These are phyloP conservation scores for Fusarium continuum DNA, from an alignment of 2,329 filamentous ascomycete genomes.

Conservation along the genomic window DNA sequence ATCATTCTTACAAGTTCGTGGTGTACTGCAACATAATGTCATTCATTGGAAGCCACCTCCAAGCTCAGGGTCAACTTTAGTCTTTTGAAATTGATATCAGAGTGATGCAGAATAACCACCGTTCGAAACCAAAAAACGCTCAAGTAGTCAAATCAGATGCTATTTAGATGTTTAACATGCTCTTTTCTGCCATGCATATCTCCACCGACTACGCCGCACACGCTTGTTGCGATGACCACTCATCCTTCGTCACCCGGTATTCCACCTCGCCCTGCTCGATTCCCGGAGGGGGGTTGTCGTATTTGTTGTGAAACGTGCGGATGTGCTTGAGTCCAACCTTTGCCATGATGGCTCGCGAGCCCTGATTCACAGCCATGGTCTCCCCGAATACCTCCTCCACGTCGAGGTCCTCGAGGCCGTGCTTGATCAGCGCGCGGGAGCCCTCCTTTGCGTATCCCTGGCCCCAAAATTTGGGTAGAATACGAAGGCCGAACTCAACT, in stretches of 20 bases:
- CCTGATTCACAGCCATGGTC: constrained; percentile 46
- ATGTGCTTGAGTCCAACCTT: constrained; percentile 34
- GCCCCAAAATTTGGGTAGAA: constrained; percentile 44
- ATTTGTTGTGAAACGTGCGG: constrained; percentile 39
- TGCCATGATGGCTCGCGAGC: constrained; percentile 39
- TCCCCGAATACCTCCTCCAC: constrained; percentile 40
- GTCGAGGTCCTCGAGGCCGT: constrained; percentile 44
- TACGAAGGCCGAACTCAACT: constrained; percentile 43
- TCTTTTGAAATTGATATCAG: constrained; percentile 14
- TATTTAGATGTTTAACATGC: neutral
- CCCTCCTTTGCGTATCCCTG: constrained; percentile 47
- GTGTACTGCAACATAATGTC: neutral
- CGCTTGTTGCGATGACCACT: constrained; percentile 28
- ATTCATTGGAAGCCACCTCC: too few relatives aligned
- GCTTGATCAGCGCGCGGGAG: constrained; percentile 40
- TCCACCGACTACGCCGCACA: constrained; percentile 3
- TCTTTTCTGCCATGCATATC: neutral
- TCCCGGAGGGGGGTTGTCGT: constrained; percentile 38
- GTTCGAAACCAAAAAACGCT: neutral
- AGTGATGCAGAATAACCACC: neutral
- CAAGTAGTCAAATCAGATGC: neutral
- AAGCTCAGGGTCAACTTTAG: neutral
- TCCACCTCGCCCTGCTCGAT: constrained; percentile 44
- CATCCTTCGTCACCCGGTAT: constrained; percentile 35
- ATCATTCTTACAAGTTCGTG: neutral